A percentile compares a stretch with the other conserved stretches of the same genome.
phyloP scores from a whole-genome alignment of 2,329 filamentous ascomycete genomes.

The Whalleya microplaca region DNA sequence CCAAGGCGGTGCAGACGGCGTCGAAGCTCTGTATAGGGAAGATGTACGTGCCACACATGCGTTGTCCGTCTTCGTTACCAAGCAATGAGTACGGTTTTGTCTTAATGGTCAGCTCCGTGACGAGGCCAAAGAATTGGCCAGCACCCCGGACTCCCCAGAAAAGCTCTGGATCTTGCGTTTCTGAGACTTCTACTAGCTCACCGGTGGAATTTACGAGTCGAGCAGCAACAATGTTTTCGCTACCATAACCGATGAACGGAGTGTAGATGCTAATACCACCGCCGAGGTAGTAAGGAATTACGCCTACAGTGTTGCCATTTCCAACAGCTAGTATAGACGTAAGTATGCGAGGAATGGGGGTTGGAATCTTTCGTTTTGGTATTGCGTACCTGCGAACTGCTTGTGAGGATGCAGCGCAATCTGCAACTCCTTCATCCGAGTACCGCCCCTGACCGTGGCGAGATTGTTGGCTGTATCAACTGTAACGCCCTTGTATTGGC shows the following conservation, averaged over 20 bases:
- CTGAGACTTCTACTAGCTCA: conserved; percentile 29
- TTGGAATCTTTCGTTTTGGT: neutral
- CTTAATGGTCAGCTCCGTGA: conserved; percentile 35
- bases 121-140: conserved; percentile 40
- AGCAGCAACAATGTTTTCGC: conserved; percentile 32
- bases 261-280: conserved; percentile 19
- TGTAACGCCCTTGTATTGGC: conserved; percentile 4
- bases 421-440: conserved; percentile 10
- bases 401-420: conserved; percentile 6
- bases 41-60: conserved; percentile 35
- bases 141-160: conserved; percentile 41
- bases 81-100: conserved; percentile 27
- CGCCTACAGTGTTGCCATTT: conserved; percentile 37
- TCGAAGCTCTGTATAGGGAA: conserved; percentile 34
- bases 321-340: conserved; percentile 26
- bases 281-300: conserved; percentile 29
- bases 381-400: conserved; percentile 22
- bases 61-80: conserved; percentile 24
- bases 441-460: conserved; percentile 19
- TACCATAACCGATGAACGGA: conserved; percentile 27
- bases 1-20: conserved; percentile 32
- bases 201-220: conserved; percentile 37
- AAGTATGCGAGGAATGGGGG: neutral
- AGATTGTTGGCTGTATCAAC: conserved; percentile 41
- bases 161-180: conserved; percentile 31